Conservation (phyloP, 2,329 filamentous ascomycete species). For the Cytospora paraplurivora region DNA sequence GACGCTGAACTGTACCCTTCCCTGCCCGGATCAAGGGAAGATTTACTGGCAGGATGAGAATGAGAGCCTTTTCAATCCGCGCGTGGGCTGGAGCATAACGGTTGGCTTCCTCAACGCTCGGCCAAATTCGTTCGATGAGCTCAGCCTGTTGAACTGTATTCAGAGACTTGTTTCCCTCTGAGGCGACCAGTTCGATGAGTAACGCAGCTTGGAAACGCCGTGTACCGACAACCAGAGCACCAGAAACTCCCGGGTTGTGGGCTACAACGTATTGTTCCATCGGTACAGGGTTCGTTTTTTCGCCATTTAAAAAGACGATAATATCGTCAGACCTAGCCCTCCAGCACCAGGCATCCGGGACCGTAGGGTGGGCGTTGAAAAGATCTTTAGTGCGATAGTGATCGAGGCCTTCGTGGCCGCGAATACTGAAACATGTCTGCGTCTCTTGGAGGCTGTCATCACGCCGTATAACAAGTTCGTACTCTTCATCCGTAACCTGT, state of each 20-base stretch:
- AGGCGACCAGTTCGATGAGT: slow-evolving; percentile 43
- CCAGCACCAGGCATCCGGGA: slow-evolving; percentile 6
- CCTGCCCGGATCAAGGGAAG: slow-evolving; percentile 15
- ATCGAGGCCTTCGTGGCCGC: slow-evolving; percentile 30
- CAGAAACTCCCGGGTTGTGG: slow-evolving; percentile 25
- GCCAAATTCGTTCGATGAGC: slow-evolving; percentile 13
- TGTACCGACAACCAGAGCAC: slow-evolving; percentile 7
- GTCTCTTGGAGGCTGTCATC: background rate
- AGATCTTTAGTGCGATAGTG: slow-evolving; percentile 33
- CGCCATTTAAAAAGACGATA: slow-evolving; percentile 11
- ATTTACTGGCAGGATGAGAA: background rate
- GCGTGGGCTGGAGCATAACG: slow-evolving; percentile 1
- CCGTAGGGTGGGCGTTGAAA: background rate
- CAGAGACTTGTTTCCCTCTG: background rate
- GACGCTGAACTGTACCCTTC: slow-evolving; percentile 17
- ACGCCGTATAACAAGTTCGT: slow-evolving; percentile 5
- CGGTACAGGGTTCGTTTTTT: slow-evolving; percentile 9
- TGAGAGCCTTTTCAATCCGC: slow-evolving; percentile 3
- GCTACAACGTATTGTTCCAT: slow-evolving; percentile 19
- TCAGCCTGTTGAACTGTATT: background rate
- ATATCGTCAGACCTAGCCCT: slow-evolving; percentile 9
- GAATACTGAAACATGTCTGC: slow-evolving; percentile 13
- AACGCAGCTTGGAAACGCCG: slow-evolving; percentile 4
- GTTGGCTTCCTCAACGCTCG: slow-evolving; percentile 17
- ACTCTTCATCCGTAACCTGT: slow-evolving; percentile 2